A percentile compares a stretch with the other conserved stretches of the same genome.
These are phyloP conservation scores for Suhomyces terraborum DNA, from an alignment of 1,139 yeast genomes.

Conservation along the genomic window DNA sequence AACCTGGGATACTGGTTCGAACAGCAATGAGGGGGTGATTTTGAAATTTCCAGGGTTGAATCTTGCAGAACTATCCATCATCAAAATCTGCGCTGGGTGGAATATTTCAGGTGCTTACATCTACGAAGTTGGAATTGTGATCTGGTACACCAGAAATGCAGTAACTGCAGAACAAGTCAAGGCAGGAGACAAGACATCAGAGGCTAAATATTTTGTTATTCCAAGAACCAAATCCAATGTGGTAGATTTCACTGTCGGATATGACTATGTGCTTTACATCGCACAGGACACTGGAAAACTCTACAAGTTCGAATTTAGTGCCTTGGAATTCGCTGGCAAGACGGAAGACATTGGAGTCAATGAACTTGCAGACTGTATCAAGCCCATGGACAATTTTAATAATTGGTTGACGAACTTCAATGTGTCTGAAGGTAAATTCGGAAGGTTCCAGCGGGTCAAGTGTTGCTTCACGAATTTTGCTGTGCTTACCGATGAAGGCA, in stretches of 20 bases:
- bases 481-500: constrained; percentile 53
- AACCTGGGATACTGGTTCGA: constrained; percentile 63
- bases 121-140: constrained; percentile 54
- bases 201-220: constrained; percentile 44
- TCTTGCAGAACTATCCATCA: constrained; percentile 21
- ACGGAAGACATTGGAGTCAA: constrained; percentile 10
- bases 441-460: constrained; percentile 44
- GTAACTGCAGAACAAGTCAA: constrained; percentile 28
- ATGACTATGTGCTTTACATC: constrained; percentile 53
- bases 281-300: constrained; percentile 45
- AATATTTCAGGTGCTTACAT: constrained; percentile 55
- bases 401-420: constrained; percentile 32
- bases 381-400: constrained; percentile 27
- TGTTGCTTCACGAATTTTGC: constrained; percentile 56
- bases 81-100: constrained; percentile 72
- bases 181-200: constrained; percentile 19
- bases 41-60: constrained; percentile 39
- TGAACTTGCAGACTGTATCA: constrained; percentile 14
- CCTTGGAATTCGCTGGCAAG: constrained; percentile 18
- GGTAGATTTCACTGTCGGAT: constrained; percentile 60
- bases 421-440: constrained; percentile 17
- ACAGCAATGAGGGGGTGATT: constrained; percentile 47
- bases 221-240: constrained; percentile 44
- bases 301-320: constrained; percentile 40
- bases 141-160: constrained; percentile 56